Percentiles rank a stretch among this genome's conserved stretches.
These are phyloP conservation scores for Ophiostoma ips DNA, from an alignment of 2,329 filamentous ascomycete species.

Conservation along the genomic window DNA sequence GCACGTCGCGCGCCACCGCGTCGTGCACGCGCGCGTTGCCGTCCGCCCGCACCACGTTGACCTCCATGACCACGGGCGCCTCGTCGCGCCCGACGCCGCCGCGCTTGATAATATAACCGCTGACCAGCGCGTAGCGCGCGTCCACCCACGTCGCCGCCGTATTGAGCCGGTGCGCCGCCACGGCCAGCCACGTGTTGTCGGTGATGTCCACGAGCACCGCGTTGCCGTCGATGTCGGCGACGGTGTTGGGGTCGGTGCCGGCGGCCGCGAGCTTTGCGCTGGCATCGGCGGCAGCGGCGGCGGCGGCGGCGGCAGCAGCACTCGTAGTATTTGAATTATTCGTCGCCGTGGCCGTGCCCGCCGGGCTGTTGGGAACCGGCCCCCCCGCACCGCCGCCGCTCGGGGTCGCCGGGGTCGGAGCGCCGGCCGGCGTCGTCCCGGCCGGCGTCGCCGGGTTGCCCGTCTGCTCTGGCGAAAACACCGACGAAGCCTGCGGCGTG, in stretches of 20 bases:
- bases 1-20: conserved; percentile 52
- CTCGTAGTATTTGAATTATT: too few species aligned
- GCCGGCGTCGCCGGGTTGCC: conserved; percentile 36
- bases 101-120: conserved; percentile 53
- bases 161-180: conserved; percentile 52
- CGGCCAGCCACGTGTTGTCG: conserved; percentile 63
- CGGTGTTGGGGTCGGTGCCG: conserved; percentile 22
- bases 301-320: not conserved
- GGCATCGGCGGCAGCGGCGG: not conserved
- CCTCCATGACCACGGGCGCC: conserved; percentile 45
- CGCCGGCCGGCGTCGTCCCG: conserved; percentile 17
- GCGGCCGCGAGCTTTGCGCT: conserved; percentile 17
- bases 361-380: conserved; percentile 6
- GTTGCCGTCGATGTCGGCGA: conserved; percentile 35
- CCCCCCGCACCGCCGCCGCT: conserved; percentile 6
- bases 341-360: not conserved
- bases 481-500: conserved; percentile 47
- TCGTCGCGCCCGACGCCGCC: conserved; percentile 42
- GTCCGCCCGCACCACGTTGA: conserved; percentile 48
- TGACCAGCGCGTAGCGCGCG: conserved; percentile 42
- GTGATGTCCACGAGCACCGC: conserved; percentile 56
- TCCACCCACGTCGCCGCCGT: conserved; percentile 43
- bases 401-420: conserved; percentile 13
- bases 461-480: conserved; percentile 46
- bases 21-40: conserved; percentile 43